These are phyloP conservation scores for Favolaschia claudopus DNA, from an alignment of 768 basidiomycete species.

Conservation along the genomic window DNA sequence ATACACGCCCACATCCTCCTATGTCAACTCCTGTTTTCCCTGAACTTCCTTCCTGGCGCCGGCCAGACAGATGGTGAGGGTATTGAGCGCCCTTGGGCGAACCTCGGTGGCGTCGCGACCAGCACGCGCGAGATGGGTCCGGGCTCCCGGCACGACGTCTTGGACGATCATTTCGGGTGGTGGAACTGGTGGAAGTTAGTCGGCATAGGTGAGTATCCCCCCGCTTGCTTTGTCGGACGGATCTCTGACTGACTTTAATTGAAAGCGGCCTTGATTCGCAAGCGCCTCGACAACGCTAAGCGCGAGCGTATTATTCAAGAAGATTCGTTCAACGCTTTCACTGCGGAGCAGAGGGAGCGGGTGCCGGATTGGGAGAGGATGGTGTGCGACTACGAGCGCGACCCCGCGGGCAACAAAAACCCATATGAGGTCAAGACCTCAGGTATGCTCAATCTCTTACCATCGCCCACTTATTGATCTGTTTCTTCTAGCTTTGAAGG, in stretches of 20 bases:
- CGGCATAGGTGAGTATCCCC: slow-evolving; percentile 27
- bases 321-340: not conserved
- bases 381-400: slow-evolving; percentile 11
- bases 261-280: not conserved
- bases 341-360: not conserved
- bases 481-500: not conserved
- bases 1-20: slow-evolving; percentile 30
- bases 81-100: slow-evolving; percentile 38
- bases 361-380: not conserved
- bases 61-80: slow-evolving; percentile 45
- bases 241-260: too few relatives aligned
- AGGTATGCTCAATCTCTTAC: not conserved
- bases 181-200: slow-evolving; percentile 36
- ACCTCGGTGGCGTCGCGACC: slow-evolving; percentile 31
- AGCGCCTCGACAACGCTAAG: not conserved
- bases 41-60: slow-evolving; percentile 31
- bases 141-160: slow-evolving; percentile 32
- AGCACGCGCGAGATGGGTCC: slow-evolving; percentile 46
- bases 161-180: slow-evolving; percentile 37
- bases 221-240: not conserved
- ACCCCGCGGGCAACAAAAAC: not conserved
- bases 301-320: not conserved
- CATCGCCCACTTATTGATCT: not conserved
- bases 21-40: slow-evolving; percentile 33
- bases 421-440: not conserved